Base-by-base conservation (phyloP, 108 stramenopile genomes). In the Bacterosira constricta region DNA sequence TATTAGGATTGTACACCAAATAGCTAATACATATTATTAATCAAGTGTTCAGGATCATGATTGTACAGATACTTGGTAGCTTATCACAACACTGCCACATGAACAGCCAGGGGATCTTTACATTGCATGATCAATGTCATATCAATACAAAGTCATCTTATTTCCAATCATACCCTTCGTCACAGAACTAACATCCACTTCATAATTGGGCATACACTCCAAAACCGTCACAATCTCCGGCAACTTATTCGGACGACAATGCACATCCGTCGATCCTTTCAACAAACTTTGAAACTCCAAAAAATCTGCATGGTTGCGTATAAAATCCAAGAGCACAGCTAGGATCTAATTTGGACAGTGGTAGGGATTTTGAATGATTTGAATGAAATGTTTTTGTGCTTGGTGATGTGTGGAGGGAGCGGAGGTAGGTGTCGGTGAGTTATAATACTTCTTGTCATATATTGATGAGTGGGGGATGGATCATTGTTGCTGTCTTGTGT, bases 301-400 rank as follows among this genome's bases (percentile, higher is more conserved):
- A 59, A 90, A 94, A 31, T 96, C 95, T 9, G 45, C 59, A 35
- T 66, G 71, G 65, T 89, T 69, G 5, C 82, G 72, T 87, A 60
- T 96, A 96, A 73, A 96, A 96, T 8, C 89, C 92, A 57, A 96
- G 75, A 8, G 95, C 91, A 23, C 92, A 73, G 44, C 89, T 92
- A 2, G 95, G 92, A 83, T 96, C 95, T 60, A 94, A 79, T 21
- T 80, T 71, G 13, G 74, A 82, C n/a, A 95, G 47, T 10, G 81
- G 70, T 62, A 88, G 74, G 5, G 83, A 15, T 41, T 86, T 87
- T 0, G 67, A 44, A 49, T 79, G 63, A 34, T 71, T 71, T 64
- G 64, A 57, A 44, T 79, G 77, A 39, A 27, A 17, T 27, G n/a
- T n/a, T n/a, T n/a, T n/a, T n/a, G 36, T 18, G 18, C 80, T 75